Evolutionary conservation across 2,329 filamentous ascomycete genomes (phyloP).

Genomic region (Fusarium sp.): DNA sequence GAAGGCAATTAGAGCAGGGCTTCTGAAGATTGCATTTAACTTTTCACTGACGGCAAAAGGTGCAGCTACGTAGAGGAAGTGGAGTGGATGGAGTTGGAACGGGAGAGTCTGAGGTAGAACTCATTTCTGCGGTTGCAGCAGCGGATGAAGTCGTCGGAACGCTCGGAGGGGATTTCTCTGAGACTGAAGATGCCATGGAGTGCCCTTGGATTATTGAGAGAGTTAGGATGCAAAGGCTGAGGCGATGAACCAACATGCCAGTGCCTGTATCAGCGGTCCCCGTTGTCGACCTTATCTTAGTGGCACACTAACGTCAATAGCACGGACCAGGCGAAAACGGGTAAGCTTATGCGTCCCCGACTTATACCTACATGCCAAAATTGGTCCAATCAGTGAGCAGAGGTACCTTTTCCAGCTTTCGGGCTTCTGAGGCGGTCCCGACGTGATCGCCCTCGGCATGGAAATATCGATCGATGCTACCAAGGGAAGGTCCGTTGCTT

Average conservation of each 20-base stretch:
- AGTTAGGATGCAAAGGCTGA: too few species aligned
- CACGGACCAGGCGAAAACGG: background rate
- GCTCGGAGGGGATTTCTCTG: accelerated
- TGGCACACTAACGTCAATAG: background rate
- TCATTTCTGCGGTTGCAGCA: accelerated
- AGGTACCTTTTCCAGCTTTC: background rate
- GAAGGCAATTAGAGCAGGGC: background rate
- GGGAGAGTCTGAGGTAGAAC: accelerated
- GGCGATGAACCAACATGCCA: too few species aligned
- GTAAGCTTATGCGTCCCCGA: constrained; percentile 2
- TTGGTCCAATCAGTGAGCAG: background rate
- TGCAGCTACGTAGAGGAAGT: background rate
- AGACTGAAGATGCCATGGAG: background rate
- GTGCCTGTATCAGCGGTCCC: too few species aligned
- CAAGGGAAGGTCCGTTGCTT: too few species aligned
- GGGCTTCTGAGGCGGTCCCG: background rate
- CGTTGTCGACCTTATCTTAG: background rate
- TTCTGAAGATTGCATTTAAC: background rate
- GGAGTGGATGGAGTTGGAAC: background rate
- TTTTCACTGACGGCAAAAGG: background rate
- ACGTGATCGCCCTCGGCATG: background rate
- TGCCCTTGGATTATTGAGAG: too few species aligned
- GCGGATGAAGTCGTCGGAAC: accelerated
- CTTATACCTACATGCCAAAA: background rate
- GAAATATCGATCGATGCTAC: too few species aligned